Base-by-base conservation (phyloP, 2,329 filamentous ascomycete species). In the Colletotrichum australisinense region DNA sequence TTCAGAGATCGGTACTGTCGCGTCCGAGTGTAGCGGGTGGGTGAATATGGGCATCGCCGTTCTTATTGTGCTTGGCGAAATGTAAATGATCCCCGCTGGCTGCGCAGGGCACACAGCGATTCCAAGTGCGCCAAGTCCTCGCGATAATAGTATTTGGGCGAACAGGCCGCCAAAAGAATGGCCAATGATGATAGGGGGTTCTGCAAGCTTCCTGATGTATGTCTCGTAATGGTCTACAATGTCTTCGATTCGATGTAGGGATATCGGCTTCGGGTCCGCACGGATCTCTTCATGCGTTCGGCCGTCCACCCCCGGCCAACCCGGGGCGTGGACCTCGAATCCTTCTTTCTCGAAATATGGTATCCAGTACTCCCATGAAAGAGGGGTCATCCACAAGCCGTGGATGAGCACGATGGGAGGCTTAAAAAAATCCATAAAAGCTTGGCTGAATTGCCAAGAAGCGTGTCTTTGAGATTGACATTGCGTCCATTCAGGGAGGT, bases 151-250 rank as follows among this genome's bases (percentile, higher is more conserved):
- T 19, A 78, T 75, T 38, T 78, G 76, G 2, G 68, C 66, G 26
- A 78, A 77, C 1, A 78, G 72, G 2, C 77, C 77, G 4, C 77
- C 77, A 38, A 78, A 78, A 4, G 76, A 77, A 16, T 78, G 77
- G 0, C 77, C 77, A 11, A 78, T 75, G 12, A 78, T 72, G 32
- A 78, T 76, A 1, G 77, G 76, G 1, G 75, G 74, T 19, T 70
- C 59, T 14, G 74, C 58, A 2, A 78, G 70, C 22, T 74, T 67
- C 26, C 30, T 58, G 42, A 77, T 77, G 53, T 77, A 74, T 3
- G 71, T 57, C n/a, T 63, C 73, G 19, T 78, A 78, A 30, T 76
- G 56, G 28, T 75, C 70, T 16, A 78, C 70, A 12, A 78, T 76
- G 22, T 74, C 63, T 24, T 70, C 63, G 28, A 78, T 77, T 35